Evolutionary conservation across 179 eudicot species (phyloP), one percentile per base, ranked within the genome.

Genomic region (Nepenthes alata): DNA sequence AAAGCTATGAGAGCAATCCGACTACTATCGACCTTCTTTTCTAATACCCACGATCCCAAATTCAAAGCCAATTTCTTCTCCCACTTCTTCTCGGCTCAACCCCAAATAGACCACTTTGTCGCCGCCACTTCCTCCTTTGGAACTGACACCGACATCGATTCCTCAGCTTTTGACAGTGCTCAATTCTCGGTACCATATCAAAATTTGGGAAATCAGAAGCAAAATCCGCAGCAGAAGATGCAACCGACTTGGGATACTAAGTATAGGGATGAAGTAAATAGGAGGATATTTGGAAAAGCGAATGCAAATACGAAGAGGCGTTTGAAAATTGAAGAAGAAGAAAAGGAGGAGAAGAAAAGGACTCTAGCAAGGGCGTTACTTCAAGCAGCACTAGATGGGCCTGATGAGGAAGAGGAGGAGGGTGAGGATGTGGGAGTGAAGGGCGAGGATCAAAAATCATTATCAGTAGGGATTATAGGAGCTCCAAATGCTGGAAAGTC

Each of bases 401-500:
- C 65, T 13, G 85, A 63, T 13, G 80, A 74, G 38, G 89, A 72
- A 3, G 82, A 70, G 7, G 87, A 67, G 55, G 89, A 70, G 0
- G 75, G 58, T 5, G 70, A 78, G 47, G 77, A 63, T 55, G 11
- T 44, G 70, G 74, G 62, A 49, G 91, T 87, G 67, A 82, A 72
- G 67, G 87, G 60, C 58, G 96, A 94, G 59, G 84, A 90, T 74
- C 97, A 94, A 78, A 83, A 70, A 74, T 83, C 89, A 15, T 74
- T 87, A 66, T 67, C 88, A 5, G 99, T 90, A 6, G 99, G 97
- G 60, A 87, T 94, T 67, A 78, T 94, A 73, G 99, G 99, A 5
- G 97, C 99, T 69, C 97, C 98, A 2, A 94, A 94, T 80, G 99
- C 99, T 58, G 99, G 97, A 34, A 94, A 94, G 72, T 94, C 99